phyloP scores from a whole-genome alignment of 108 stramenopile genomes.

The Cyclotella baltica region DNA sequence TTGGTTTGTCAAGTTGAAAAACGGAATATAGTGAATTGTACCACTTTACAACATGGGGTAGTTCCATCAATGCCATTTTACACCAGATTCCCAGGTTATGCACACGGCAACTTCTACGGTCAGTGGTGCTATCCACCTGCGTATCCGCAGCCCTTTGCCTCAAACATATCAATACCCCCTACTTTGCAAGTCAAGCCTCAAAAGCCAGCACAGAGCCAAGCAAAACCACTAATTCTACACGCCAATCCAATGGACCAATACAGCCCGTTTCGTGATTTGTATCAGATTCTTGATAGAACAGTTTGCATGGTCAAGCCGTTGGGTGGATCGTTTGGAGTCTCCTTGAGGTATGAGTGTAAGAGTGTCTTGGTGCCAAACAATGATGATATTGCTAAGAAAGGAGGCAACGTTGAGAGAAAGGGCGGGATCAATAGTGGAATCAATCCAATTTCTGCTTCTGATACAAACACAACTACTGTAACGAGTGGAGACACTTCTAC shows the following conservation, averaged over 20 bases:
- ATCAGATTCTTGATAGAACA: conserved; percentile 23
- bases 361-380: conserved; percentile 61
- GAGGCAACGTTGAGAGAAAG: background rate
- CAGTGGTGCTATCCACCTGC: background rate
- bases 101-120: background rate
- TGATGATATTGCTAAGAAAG: background rate
- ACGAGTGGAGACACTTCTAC: background rate
- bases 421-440: too few relatives aligned
- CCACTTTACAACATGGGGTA: background rate
- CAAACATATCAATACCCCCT: background rate
- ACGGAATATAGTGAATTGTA: background rate
- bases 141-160: background rate
- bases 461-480: background rate
- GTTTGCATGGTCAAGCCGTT: conserved; percentile 45
- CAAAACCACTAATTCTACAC: conserved; percentile 26
- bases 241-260: conserved; percentile 22
- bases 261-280: conserved; percentile 37
- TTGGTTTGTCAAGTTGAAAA: conserved; percentile 12
- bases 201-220: background rate
- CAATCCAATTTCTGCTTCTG: too few relatives aligned
- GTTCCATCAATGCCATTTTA: background rate
- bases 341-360: conserved; percentile 44
- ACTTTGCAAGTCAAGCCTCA: background rate
- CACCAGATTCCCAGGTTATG: background rate
- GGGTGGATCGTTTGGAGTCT: conserved; percentile 65